Evolutionary conservation across 129 eudicot species (phyloP).

Genomic region (Pittosporum tobira): DNA sequence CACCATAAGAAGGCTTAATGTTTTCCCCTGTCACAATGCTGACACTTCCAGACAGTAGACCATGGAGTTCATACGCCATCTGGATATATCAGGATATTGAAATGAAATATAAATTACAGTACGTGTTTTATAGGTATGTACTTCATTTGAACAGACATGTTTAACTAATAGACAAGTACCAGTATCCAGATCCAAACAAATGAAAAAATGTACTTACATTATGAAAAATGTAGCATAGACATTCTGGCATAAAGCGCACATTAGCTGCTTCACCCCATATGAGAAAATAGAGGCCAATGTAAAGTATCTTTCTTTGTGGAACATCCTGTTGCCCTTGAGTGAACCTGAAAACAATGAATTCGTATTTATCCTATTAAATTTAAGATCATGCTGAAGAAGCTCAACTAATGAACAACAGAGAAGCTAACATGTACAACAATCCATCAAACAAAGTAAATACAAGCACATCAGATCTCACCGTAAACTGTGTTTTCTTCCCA

Average conservation of each 20-base stretch:
- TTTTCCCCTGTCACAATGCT: conserved; percentile 99
- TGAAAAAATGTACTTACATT: conserved; percentile 57
- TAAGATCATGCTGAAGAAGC: neutral
- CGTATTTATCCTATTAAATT: neutral
- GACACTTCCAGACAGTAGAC: conserved; percentile 94
- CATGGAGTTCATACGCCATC: conserved; percentile 99
- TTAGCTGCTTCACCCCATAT: conserved; percentile 99
- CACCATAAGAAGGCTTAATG: conserved; percentile 97
- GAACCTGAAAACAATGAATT: conserved; percentile 39
- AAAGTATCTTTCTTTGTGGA: conserved; percentile 81
- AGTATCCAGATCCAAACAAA: neutral
- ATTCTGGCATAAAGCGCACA: conserved; percentile 94
- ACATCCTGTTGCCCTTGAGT: conserved; percentile 70
- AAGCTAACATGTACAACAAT: neutral
- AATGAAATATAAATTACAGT: neutral
- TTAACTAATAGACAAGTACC: neutral
- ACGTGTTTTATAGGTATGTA: neutral
- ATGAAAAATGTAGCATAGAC: conserved; percentile 93
- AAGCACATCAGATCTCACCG: conserved; percentile 35
- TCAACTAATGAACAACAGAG: neutral
- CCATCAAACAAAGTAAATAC: neutral
- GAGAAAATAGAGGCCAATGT: conserved; percentile 96
- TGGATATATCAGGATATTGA: conserved; percentile 20
- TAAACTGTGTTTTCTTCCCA: conserved; percentile 91
- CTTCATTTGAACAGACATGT: neutral